Conservation (phyloP, 257 asterid genomes). For the Salvia miltiorrhiza region DNA sequence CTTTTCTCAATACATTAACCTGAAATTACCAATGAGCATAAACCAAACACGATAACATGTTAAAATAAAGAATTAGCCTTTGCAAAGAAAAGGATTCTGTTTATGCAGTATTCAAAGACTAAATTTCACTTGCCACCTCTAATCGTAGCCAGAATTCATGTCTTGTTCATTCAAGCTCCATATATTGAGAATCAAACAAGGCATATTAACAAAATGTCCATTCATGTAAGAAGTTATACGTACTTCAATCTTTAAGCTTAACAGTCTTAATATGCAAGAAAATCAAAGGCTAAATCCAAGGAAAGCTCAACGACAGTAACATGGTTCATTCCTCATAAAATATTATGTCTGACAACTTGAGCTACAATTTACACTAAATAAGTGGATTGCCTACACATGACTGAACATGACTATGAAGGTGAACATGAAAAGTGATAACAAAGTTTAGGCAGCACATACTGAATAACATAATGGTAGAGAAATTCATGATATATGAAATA, state of each 20-base stretch:
- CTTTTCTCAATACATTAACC: slow-evolving; percentile 31
- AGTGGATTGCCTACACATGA: neutral
- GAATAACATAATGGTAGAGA: neutral
- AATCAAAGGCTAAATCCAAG: neutral
- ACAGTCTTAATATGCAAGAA: neutral
- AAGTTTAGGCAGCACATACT: neutral
- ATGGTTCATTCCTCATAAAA: neutral
- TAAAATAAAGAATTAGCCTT: neutral
- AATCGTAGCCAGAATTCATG: neutral
- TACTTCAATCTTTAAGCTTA: neutral
- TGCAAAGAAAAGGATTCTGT: neutral
- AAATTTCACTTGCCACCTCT: neutral
- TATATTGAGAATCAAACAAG: slow-evolving; percentile 1
- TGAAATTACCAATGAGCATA: slow-evolving; percentile 15
- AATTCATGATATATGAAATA: neutral
- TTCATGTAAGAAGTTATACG: neutral
- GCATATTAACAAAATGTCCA: neutral
- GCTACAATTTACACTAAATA: neutral
- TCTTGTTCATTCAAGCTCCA: neutral
- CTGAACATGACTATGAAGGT: slow-evolving; percentile 1
- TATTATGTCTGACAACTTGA: neutral
- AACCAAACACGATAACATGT: neutral
- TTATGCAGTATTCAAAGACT: neutral
- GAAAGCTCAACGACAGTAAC: neutral
- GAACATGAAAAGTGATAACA: slow-evolving; percentile 7